Conservation (phyloP, 1,284 basidiomycete species). For the Ustilago vetiveriae region DNA sequence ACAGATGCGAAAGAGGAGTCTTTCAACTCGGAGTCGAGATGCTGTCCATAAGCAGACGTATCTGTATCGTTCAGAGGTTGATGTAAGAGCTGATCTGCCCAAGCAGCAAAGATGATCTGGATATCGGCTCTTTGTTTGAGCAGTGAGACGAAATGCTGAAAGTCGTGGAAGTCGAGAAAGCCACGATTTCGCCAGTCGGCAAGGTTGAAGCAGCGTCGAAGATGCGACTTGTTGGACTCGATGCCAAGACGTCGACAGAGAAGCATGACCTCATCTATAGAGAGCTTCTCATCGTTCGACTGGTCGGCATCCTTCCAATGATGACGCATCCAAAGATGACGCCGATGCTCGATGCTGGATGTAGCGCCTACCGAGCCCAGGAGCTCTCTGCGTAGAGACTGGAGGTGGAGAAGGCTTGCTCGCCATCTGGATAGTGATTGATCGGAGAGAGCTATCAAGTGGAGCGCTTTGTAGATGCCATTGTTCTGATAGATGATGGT, state of each 20-base stretch:
- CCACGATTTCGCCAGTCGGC: conserved; percentile 76
- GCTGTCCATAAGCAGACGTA: too few relatives aligned
- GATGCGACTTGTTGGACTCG: conserved; percentile 74
- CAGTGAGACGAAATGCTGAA: conserved; percentile 84
- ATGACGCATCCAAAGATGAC: conserved; percentile 81
- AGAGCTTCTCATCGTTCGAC: conserved; percentile 74
- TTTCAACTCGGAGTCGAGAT: background rate
- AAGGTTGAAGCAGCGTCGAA: conserved; percentile 78
- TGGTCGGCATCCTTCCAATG: conserved; percentile 81
- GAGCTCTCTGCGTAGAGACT: conserved; percentile 60
- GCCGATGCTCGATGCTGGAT: conserved; percentile 71
- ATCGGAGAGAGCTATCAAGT: conserved; percentile 80
- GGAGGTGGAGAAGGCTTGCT: conserved; percentile 69
- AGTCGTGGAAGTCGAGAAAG: conserved; percentile 83
- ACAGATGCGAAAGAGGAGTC: background rate
- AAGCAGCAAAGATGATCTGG: conserved; percentile 69
- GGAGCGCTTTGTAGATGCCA: conserved; percentile 87
- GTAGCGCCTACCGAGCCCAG: conserved; percentile 53
- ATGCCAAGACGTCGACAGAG: conserved; percentile 82
- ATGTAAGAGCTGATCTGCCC: conserved; percentile 37
- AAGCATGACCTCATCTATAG: conserved; percentile 78
- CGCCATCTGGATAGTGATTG: conserved; percentile 75
- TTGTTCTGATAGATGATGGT: conserved; percentile 80
- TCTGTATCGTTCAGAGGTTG: conserved; percentile 3
- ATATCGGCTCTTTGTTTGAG: conserved; percentile 86